phyloP scores from a whole-genome alignment of 2,329 filamentous ascomycete genomes.

The Pseudogymnoascus sp. region DNA sequence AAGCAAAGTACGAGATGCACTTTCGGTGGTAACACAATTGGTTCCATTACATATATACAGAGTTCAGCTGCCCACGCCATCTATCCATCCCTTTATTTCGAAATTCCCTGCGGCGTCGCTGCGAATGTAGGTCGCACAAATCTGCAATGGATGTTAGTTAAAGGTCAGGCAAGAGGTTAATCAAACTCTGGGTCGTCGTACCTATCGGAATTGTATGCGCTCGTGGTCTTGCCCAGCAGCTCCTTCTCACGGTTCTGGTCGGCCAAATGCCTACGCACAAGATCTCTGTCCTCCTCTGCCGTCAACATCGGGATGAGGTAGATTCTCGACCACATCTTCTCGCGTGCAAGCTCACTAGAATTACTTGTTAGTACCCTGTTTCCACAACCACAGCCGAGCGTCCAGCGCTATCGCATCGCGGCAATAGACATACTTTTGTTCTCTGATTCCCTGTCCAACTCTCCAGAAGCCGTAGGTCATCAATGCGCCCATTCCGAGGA shows the following conservation, averaged over 20 bases:
- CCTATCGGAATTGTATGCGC: constrained; percentile 84
- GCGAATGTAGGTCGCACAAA: constrained; percentile 77
- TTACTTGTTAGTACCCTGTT: neutral
- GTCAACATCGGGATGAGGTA: constrained; percentile 89
- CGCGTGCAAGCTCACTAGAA: constrained; percentile 78
- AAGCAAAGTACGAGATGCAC: neutral
- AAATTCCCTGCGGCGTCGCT: constrained; percentile 49
- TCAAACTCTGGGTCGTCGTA: constrained; percentile 38
- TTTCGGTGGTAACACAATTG: constrained; percentile 3
- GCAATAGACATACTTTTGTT: constrained; percentile 67
- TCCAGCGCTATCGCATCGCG: neutral
- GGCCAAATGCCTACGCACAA: constrained; percentile 78
- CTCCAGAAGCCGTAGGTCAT: constrained; percentile 91
- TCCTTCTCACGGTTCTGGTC: constrained; percentile 87
- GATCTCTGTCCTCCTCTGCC: constrained; percentile 93
- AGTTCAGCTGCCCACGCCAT: neutral
- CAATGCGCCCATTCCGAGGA: constrained; percentile 67
- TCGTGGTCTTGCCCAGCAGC: constrained; percentile 73
- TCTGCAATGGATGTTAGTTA: constrained; percentile 35
- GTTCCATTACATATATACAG: constrained; percentile 11
- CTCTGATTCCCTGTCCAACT: constrained; percentile 72
- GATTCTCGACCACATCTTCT: constrained; percentile 98
- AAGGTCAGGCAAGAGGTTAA: constrained; percentile 13
- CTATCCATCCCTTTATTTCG: constrained; percentile 2
- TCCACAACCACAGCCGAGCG: neutral